Evolutionary conservation across 176 grass and related monocot species (phyloP), one percentile per base, ranked within the genome.

Genomic region (Carex myosuroides): DNA sequence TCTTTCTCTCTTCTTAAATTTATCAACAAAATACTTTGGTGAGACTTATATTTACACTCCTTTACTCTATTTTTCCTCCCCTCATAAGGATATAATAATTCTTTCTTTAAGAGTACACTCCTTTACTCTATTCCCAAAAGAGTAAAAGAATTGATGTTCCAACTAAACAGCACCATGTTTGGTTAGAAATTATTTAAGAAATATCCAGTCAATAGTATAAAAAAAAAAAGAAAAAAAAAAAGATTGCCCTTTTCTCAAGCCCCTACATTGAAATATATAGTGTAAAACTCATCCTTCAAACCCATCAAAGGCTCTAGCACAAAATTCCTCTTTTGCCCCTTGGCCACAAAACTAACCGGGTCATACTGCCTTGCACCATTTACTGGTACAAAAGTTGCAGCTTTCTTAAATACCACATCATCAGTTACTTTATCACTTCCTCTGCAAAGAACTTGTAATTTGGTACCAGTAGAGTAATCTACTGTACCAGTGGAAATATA

Each of bases 271-370:
- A 99, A 99, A 83, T 94, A 95, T 42, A 95, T 35, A 18, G 91
- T 94, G 68, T 99, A 99, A 66, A 89, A 92, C 32, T 99, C 96
- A 52, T 99, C 96, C 44, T 75, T 88, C 91, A 99, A 33, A 65
- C 93, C 91, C 82, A 95, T 79, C 85, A 95, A 71, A 46, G 93
- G 96, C 83, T 99, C 89, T 39, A 99, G 81, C 74, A 95, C 64
- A 70, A 99, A 99, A 82, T 57, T 79, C 85, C 88, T 92, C 88
- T 82, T 74, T 54, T 65, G 56, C 1, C 96, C 96, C 62, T 52
- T 91, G 3, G 90, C 97, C 2, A 79, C 64, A 85, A 99, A 99
- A 78, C 93, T 95, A 69, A 99, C 74, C 0, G 85, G 88, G 61
- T 95, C 85, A 30, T 95, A 99, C 83, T 82, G 68, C n/a, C 88